These are phyloP conservation scores for Aspergillus thermomutatus DNA, from an alignment of 2,329 filamentous ascomycete genomes.

Conservation along the genomic window DNA sequence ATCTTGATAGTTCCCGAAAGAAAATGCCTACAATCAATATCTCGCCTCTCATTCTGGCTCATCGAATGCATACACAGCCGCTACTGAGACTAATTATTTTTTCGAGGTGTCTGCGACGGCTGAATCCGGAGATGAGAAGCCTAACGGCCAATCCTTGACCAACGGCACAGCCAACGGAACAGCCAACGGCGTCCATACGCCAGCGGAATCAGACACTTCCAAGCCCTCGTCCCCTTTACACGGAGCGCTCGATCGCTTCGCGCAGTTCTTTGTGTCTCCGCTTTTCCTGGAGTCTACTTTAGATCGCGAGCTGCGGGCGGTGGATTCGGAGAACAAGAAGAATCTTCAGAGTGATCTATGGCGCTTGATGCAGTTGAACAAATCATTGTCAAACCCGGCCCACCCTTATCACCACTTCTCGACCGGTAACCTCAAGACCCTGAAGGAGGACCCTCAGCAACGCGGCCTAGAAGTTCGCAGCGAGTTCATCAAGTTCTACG, in stretches of 20 bases:
- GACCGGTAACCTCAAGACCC: constrained; percentile 80
- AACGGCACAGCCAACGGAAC: constrained; percentile 25
- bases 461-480: constrained; percentile 79
- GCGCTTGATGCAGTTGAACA: constrained; percentile 83
- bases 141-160: constrained; percentile 23
- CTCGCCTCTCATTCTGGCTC: constrained; percentile 84
- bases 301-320: constrained; percentile 81
- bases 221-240: constrained; percentile 59
- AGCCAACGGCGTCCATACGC: constrained; percentile 14
- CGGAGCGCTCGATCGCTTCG: constrained; percentile 84
- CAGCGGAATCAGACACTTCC: constrained; percentile 17
- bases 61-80: constrained; percentile 91
- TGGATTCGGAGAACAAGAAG: constrained; percentile 97
- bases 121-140: constrained; percentile 35
- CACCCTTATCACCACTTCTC: constrained; percentile 92
- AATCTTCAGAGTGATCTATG: constrained; percentile 88
- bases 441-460: constrained; percentile 77
- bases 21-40: constrained; percentile 95
- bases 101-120: constrained; percentile 89
- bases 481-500: constrained; percentile 90
- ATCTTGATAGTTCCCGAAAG: constrained; percentile 68
- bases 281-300: constrained; percentile 81
- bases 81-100: constrained; percentile 95
- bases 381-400: constrained; percentile 78
- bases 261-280: constrained; percentile 88